Conservation (phyloP, 73 alveolate genomes). For the Blepharisma japonicum region DNA sequence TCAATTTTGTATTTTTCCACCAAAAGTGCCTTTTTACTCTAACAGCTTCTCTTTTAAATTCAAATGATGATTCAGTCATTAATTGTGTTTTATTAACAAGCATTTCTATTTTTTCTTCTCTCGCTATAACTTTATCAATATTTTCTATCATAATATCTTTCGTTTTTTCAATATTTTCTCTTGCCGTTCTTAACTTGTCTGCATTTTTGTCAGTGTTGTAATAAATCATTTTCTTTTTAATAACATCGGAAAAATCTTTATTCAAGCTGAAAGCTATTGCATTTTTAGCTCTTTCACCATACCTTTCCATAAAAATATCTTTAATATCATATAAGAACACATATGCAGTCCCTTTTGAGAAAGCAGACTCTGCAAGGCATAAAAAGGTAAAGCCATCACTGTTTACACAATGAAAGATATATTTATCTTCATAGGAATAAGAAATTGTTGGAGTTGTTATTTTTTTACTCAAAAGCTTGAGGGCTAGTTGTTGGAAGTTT, state of each 20-base stretch:
- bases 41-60: background rate
- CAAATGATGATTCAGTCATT: background rate
- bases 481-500: conserved; percentile 19
- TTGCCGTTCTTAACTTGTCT: conserved; percentile 13
- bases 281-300: background rate
- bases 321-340: background rate
- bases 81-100: conserved; percentile 12
- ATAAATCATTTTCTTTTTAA: conserved; percentile 20
- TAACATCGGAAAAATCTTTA: background rate
- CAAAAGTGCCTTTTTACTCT: conserved; percentile 21
- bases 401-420: conserved; percentile 17
- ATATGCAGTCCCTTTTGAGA: background rate
- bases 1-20: background rate
- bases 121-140: conserved; percentile 26
- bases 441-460: conserved; percentile 5
- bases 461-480: background rate
- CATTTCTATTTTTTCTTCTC: conserved; percentile 32
- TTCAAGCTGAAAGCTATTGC: conserved; percentile 29
- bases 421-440: conserved; percentile 19
- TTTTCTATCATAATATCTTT: conserved; percentile 21
- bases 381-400: background rate
- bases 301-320: background rate
- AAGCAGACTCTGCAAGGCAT: conserved; percentile 2
- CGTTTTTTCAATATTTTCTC: background rate
- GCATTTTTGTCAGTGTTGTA: background rate